phyloP scores from a whole-genome alignment of 2,329 filamentous ascomycete genomes.

The Xylaria sp. region DNA sequence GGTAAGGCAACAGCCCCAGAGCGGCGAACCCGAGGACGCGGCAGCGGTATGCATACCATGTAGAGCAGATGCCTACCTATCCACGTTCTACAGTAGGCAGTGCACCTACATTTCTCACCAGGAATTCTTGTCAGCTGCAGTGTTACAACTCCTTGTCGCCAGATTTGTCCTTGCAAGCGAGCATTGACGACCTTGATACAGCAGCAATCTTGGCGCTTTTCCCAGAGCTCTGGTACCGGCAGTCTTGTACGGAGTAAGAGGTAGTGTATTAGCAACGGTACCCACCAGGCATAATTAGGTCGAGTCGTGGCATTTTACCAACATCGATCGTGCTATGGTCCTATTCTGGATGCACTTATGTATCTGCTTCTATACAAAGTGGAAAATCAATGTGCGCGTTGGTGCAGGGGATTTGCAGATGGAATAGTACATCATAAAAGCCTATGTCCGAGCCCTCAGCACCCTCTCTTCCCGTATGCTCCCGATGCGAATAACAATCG shows the following conservation, averaged over 20 bases:
- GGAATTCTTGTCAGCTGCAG: slow-evolving; percentile 9
- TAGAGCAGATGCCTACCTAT: slow-evolving; percentile 12
- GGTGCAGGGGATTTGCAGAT: background rate
- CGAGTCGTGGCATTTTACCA: background rate
- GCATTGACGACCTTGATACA: background rate
- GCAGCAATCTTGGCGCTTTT: slow-evolving; percentile 27
- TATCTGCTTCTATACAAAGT: background rate
- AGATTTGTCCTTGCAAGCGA: slow-evolving; percentile 16
- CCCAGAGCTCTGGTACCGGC: slow-evolving; percentile 32
- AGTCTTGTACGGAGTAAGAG: slow-evolving; percentile 13
- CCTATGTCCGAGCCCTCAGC: slow-evolving; percentile 1
- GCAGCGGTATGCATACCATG: background rate
- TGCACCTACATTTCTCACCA: background rate
- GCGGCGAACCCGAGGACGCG: slow-evolving; percentile 11
- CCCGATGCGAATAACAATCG: slow-evolving; percentile 8
- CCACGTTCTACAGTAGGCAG: background rate
- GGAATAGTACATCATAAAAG: background rate
- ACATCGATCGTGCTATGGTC: slow-evolving; percentile 5
- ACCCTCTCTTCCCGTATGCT: background rate
- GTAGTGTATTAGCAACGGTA: slow-evolving; percentile 16
- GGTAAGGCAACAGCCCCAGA: background rate
- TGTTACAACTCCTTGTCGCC: slow-evolving; percentile 19
- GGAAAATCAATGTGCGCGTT: background rate
- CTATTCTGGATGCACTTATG: slow-evolving; percentile 14
- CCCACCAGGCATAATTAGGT: slow-evolving; percentile 11